A percentile compares a stretch with the other conserved stretches of the same genome.
Conservation (phyloP, 306 rosid species). For the Dalbergia cochinchinensis region DNA sequence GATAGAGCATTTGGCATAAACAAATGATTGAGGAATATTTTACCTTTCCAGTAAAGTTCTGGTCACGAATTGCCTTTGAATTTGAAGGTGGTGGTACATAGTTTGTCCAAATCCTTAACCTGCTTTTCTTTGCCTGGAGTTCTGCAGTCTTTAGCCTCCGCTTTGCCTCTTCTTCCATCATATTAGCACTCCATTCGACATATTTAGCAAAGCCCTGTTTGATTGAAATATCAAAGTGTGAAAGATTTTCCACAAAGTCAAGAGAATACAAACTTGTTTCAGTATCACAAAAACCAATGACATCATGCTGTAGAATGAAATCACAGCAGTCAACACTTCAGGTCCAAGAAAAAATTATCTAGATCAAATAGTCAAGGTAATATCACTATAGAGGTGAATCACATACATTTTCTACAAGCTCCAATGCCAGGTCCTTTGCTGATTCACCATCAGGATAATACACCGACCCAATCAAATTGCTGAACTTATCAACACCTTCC, state of each 20-base stretch:
- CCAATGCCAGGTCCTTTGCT: slow-evolving; percentile 92
- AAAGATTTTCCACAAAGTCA: slow-evolving; percentile 15
- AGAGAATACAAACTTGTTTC: slow-evolving; percentile 27
- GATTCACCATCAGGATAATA: slow-evolving; percentile 94
- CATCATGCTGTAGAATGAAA: slow-evolving; percentile 21
- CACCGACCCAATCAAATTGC: slow-evolving; percentile 95
- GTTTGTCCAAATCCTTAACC: slow-evolving; percentile 87
- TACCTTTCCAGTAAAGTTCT: slow-evolving; percentile 96
- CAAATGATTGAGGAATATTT: slow-evolving; percentile 31
- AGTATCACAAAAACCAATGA: slow-evolving; percentile 41
- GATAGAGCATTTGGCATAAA: slow-evolving; percentile 11
- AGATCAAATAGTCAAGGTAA: slow-evolving; percentile 25
- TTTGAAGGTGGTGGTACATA: slow-evolving; percentile 90
- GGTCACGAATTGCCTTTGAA: slow-evolving; percentile 97
- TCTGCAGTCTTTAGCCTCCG: slow-evolving; percentile 85
- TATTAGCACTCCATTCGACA: slow-evolving; percentile 99
- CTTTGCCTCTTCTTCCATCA: slow-evolving; percentile 98
- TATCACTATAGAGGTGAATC: slow-evolving; percentile 23
- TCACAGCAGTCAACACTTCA: slow-evolving; percentile 20
- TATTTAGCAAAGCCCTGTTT: slow-evolving; percentile 84
- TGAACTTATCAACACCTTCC: slow-evolving; percentile 96
- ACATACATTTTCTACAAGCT: slow-evolving; percentile 91
- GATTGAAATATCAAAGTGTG: slow-evolving; percentile 23
- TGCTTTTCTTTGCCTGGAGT: slow-evolving; percentile 84
- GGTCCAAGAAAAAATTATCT: slow-evolving; percentile 12